Evolutionary conservation across 2,329 filamentous ascomycete species (phyloP), one percentile per base, ranked within the genome.

Genomic region (Hypoxylon sp.): DNA sequence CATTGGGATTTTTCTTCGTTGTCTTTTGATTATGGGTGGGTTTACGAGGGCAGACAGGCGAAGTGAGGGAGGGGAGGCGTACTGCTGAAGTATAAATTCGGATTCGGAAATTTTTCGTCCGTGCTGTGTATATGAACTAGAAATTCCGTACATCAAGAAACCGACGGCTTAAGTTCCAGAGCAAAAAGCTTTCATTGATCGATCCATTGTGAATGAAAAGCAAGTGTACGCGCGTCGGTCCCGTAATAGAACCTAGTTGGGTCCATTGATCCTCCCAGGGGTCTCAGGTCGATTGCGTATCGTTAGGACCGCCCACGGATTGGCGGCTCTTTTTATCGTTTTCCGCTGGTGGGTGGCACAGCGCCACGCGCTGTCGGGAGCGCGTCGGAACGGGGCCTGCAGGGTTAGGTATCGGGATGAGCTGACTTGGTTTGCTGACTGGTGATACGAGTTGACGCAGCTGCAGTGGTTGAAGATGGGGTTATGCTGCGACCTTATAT

Each of bases 221-320:
- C 25, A 27, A 37, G 33, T 44, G 46, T 50, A 50, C 46, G 46
- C 46, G 46, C 46, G 46, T 50, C 46, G 22, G 40, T 17, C 8
- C 17, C 40, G 7, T 17, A 7, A 11, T 20, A 44, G 40, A 20
- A 44, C 40, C 40, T 44, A 22, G 40, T 44, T 44, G 10, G 17
- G 40, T 44, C 40, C 7, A 44, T 44, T 44, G 17, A 50, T 30
- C 46, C 46, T 50, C 46, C 7, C 46, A 50, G 46, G 46, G 46
- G 25, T 44, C 11, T 13, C 25, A 27, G 33, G 1, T 37, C 17
- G 40, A 17, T 8, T 44, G n/a, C 17, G 40, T 44, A 44, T 22
- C 20, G 20, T 44, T 44, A 44, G 40, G 11, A 44, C 25, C 2
- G 40, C 40, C 40, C 20, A 22, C 20, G 20, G 40, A 44, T 44